Conservation (phyloP, 805 yeast genomes). For the Spathaspora hagerdaliae region DNA sequence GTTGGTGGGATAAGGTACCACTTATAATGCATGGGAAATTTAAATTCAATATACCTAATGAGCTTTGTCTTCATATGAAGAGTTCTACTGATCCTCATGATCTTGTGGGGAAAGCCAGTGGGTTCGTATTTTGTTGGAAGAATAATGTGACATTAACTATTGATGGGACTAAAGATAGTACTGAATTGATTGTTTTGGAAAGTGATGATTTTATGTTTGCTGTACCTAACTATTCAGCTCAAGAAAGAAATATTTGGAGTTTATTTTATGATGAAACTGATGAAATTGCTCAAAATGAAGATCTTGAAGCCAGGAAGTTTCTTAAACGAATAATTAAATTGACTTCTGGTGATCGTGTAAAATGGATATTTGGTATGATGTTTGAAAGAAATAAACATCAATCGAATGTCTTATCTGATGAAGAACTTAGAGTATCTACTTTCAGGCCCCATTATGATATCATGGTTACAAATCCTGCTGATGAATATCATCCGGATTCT, state of each 20-base stretch:
- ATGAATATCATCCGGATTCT: constrained; percentile 63
- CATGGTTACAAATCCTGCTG: constrained; percentile 56
- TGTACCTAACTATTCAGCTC: constrained; percentile 46
- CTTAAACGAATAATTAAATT: constrained; percentile 51
- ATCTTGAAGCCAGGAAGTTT: constrained; percentile 26
- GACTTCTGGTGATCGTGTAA: constrained; percentile 54
- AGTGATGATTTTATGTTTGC: constrained; percentile 57
- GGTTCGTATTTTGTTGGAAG: constrained; percentile 64
- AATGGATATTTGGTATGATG: constrained; percentile 72
- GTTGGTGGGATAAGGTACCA: constrained; percentile 54
- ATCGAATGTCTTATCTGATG: constrained; percentile 26
- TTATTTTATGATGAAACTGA: constrained; percentile 24
- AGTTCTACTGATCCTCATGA: constrained; percentile 58
- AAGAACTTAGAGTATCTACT: constrained; percentile 41
- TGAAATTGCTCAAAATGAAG: constrained; percentile 16
- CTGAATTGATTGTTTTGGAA: constrained; percentile 48
- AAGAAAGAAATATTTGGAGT: constrained; percentile 36
- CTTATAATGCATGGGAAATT: constrained; percentile 52
- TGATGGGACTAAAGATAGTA: constrained; percentile 47
- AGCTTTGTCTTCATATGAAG: constrained; percentile 60
- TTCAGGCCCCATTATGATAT: constrained; percentile 65
- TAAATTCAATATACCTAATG: constrained; percentile 44
- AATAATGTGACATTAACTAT: constrained; percentile 47
- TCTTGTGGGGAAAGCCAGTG: constrained; percentile 54
- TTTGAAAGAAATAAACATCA: constrained; percentile 59